Percentiles rank a stretch among this genome's conserved stretches.
These are phyloP conservation scores for Trametes cingulata DNA, from an alignment of 768 basidiomycete species.

Conservation along the genomic window DNA sequence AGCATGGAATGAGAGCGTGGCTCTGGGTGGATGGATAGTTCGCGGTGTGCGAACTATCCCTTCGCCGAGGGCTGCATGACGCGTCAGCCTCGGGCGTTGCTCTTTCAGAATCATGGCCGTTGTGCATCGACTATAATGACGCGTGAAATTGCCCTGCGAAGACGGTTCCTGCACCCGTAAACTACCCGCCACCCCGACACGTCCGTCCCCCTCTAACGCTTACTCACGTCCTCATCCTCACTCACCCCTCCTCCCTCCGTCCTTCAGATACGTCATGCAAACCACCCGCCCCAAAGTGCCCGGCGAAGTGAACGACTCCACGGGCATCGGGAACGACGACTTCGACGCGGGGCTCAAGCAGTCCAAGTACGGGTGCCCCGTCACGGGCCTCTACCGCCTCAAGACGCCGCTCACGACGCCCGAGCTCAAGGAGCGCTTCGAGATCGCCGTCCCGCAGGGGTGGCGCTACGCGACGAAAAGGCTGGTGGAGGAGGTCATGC, in stretches of 20 bases:
- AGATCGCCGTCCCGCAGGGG: conserved; percentile 26
- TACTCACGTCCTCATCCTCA: no score
- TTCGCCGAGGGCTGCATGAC: no score
- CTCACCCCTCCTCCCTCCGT: not conserved
- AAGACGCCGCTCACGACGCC: conserved; percentile 23
- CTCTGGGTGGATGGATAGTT: not conserved
- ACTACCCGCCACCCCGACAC: no score
- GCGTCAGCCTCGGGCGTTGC: no score
- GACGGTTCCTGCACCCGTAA: no score
- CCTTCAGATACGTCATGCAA: conserved; percentile 30
- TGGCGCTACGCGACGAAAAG: conserved; percentile 32
- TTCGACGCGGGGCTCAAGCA: conserved; percentile 36
- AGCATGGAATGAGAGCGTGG: not conserved
- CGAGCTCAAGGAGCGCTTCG: conserved; percentile 29
- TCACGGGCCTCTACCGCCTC: conserved; percentile 32
- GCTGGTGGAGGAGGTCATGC: conserved; percentile 28
- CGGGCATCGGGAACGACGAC: conserved; percentile 39
- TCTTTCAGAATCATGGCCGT: no score
- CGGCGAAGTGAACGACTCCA: conserved; percentile 35
- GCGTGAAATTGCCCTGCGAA: no score
- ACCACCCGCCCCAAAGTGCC: conserved; percentile 33
- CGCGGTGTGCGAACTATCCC: no score
- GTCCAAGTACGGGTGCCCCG: conserved; percentile 36
- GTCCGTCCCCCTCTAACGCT: no score
- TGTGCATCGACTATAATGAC: no score